Evolutionary conservation across 2,329 filamentous ascomycete species (phyloP).

Genomic region (Curvularia verruculosa): DNA sequence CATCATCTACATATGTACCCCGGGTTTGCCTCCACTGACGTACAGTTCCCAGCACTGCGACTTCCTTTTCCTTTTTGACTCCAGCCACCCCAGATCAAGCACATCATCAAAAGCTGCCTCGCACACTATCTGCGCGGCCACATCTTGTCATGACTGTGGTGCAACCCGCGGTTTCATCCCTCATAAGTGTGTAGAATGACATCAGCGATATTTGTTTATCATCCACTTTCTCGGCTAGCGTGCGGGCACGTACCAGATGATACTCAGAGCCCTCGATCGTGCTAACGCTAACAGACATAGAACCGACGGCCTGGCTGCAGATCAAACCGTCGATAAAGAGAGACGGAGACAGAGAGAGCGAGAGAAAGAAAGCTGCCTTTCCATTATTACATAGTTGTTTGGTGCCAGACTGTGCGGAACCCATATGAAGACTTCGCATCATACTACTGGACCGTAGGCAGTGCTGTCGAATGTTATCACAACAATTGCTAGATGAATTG

Average conservation of each 20-base stretch:
- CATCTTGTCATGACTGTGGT: conserved; percentile 9
- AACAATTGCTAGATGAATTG: not conserved
- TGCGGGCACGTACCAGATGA: not conserved
- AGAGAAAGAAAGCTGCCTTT: not conserved
- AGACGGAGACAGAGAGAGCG: too few relatives aligned
- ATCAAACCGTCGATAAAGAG: not conserved
- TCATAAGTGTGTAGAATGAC: conserved; percentile 13
- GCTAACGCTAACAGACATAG: not conserved
- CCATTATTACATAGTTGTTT: not conserved
- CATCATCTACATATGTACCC: conserved; percentile 19
- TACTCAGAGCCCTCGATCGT: not conserved
- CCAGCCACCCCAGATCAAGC: conserved; percentile 16
- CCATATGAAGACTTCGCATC: not conserved
- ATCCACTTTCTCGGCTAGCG: conserved; percentile 4
- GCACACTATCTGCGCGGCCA: not conserved
- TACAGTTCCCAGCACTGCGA: conserved; percentile 23
- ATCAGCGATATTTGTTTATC: conserved; percentile 16
- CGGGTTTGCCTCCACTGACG: conserved; percentile 21
- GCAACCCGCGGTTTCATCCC: conserved; percentile 4
- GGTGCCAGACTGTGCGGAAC: not conserved
- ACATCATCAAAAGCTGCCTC: conserved; percentile 20
- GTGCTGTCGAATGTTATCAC: not conserved
- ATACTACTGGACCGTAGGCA: not conserved
- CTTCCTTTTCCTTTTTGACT: conserved; percentile 3
- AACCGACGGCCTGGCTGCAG: not conserved